A percentile compares a stretch with the other conserved stretches of the same genome.
Evolutionary conservation across 768 basidiomycete genomes (phyloP).

Genomic region (Cystobasidium ongulense): DNA sequence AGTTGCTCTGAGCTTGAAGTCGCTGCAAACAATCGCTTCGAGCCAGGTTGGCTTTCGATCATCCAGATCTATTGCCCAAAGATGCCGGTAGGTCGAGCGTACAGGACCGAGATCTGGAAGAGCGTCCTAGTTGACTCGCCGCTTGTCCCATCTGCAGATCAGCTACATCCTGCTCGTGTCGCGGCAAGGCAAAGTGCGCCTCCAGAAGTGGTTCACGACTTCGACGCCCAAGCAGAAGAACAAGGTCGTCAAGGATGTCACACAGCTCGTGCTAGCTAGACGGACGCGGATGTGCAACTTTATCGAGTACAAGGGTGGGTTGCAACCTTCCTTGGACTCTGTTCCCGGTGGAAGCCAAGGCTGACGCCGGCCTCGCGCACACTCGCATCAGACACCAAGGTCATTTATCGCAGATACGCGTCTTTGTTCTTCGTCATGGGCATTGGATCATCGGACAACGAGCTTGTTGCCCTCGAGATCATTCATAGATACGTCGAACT

Average conservation of each 20-base stretch:
- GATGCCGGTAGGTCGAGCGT: neutral
- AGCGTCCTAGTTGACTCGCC: neutral
- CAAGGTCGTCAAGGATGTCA: slow-evolving; percentile 93
- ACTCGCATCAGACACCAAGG: slow-evolving; percentile 58
- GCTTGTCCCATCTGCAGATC: slow-evolving; percentile 10
- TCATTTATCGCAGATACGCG: slow-evolving; percentile 90
- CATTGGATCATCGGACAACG: slow-evolving; percentile 75
- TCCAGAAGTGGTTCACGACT: slow-evolving; percentile 92
- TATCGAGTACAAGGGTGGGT: slow-evolving; percentile 82
- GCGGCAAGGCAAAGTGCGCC: slow-evolving; percentile 87
- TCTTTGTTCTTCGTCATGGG: slow-evolving; percentile 91
- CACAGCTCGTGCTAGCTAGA: slow-evolving; percentile 82
- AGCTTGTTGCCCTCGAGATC: slow-evolving; percentile 81
- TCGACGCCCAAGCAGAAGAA: slow-evolving; percentile 58
- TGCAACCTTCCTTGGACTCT: neutral
- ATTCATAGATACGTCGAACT: slow-evolving; percentile 73
- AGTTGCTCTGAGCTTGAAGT: too few species aligned
- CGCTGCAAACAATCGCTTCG: too few species aligned
- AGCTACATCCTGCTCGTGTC: slow-evolving; percentile 67
- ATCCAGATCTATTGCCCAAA: neutral
- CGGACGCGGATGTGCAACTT: slow-evolving; percentile 91
- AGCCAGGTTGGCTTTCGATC: neutral
- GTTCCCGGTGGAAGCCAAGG: neutral
- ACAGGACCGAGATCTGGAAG: neutral
- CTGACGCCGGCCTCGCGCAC: too few species aligned